A percentile compares a stretch with the other conserved stretches of the same genome.
Conservation (phyloP, 306 rosid genomes). For the Mimosa bimucronata region DNA sequence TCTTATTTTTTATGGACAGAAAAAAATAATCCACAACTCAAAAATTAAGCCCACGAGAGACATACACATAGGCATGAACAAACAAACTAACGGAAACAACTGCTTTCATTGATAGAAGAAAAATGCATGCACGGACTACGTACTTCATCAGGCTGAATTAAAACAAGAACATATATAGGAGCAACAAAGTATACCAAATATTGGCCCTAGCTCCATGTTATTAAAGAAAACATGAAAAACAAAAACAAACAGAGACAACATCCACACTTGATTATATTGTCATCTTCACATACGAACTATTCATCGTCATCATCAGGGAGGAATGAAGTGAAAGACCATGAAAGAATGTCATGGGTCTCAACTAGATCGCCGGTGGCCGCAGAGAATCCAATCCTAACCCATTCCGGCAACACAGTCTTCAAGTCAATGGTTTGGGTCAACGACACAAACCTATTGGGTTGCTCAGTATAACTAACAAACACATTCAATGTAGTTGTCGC, state of each 20-base stretch:
- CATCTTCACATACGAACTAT: not conserved
- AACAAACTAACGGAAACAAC: no score
- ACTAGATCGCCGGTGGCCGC: not conserved
- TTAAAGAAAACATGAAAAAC: no score
- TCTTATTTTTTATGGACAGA: no score
- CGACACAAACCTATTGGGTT: not conserved
- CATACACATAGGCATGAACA: no score
- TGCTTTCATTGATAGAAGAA: no score
- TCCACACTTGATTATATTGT: not conserved
- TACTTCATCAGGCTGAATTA: no score
- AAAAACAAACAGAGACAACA: not conserved
- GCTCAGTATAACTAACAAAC: not conserved
- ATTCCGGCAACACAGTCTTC: not conserved
- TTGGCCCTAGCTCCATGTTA: no score
- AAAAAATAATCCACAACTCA: no score
- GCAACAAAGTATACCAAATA: no score
- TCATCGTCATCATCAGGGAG: not conserved
- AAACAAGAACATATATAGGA: no score
- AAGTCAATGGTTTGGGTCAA: slow-evolving; percentile 22
- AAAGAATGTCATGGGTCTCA: slow-evolving; percentile 12
- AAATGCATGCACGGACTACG: no score
- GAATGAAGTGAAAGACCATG: not conserved
- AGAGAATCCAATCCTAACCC: not conserved
- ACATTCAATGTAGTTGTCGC: not conserved
- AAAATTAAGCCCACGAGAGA: no score